Conservation (phyloP, 495 filamentous ascomycete genomes). For the Neohortaea acidophila region DNA sequence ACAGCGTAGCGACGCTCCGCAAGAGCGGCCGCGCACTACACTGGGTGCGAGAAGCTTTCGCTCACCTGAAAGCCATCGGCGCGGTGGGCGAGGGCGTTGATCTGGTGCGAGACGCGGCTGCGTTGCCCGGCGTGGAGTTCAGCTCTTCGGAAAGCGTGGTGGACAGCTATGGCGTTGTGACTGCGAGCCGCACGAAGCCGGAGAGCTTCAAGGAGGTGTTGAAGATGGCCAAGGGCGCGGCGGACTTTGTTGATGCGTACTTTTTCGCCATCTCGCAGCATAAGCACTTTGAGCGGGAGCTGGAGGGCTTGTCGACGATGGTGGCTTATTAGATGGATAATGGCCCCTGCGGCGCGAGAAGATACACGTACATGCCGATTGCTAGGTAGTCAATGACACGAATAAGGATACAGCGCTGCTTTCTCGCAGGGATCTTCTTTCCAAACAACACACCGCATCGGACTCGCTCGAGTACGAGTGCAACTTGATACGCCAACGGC, state of each 20-base stretch:
- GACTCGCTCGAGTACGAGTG: too few relatives aligned
- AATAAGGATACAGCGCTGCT: too few relatives aligned
- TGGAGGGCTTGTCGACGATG: conserved; percentile 43
- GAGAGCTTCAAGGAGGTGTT: conserved; percentile 41
- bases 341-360: too few relatives aligned
- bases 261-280: conserved; percentile 51
- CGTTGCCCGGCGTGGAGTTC: conserved; percentile 39
- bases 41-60: conserved; percentile 74
- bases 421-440: too few relatives aligned
- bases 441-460: too few relatives aligned
- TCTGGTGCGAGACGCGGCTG: conserved; percentile 44
- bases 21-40: conserved; percentile 65
- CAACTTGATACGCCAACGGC: too few relatives aligned
- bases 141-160: conserved; percentile 35
- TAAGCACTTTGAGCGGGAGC: conserved; percentile 53
- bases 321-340: conserved; percentile 21
- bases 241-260: conserved; percentile 51
- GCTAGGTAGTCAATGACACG: too few relatives aligned
- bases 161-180: conserved; percentile 58
- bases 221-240: conserved; percentile 45
- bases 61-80: conserved; percentile 64
- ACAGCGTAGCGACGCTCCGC: conserved; percentile 42
- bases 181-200: conserved; percentile 36
- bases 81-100: conserved; percentile 55
- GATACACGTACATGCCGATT: background rate